Percentiles rank a stretch among this genome's conserved stretches.
Conservation (phyloP, 441 rosid genomes). For the Gossypium schwendimanii region DNA sequence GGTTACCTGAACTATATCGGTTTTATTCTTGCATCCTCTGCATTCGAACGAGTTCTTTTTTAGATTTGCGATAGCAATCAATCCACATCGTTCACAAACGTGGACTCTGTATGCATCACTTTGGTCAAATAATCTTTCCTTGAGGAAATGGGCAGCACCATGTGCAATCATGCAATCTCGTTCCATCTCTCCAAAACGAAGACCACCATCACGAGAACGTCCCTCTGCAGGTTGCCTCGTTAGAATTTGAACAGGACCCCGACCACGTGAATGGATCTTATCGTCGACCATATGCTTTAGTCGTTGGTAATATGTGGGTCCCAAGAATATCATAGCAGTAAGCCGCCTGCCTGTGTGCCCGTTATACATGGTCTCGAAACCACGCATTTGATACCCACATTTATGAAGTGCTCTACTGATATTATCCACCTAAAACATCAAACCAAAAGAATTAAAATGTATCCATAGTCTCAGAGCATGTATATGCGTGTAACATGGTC, state of each 20-base stretch:
- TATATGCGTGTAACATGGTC: not conserved
- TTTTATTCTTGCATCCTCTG: conserved; percentile 95
- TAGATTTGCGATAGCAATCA: conserved; percentile 88
- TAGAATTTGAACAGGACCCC: conserved; percentile 93
- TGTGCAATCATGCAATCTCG: conserved; percentile 98
- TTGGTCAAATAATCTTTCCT: conserved; percentile 92
- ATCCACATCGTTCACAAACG: conserved; percentile 83
- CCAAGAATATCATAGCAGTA: conserved; percentile 86
- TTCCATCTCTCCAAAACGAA: conserved; percentile 97
- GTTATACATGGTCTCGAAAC: conserved; percentile 94
- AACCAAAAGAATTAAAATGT: not conserved
- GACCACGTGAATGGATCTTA: conserved; percentile 95
- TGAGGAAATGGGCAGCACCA: conserved; percentile 87
- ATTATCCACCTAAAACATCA: conserved; percentile 69
- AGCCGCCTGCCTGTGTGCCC: conserved; percentile 95
- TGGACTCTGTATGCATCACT: conserved; percentile 96
- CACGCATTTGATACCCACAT: conserved; percentile 98
- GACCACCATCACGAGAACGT: conserved; percentile 93
- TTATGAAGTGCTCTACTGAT: conserved; percentile 96
- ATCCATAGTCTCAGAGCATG: not conserved
- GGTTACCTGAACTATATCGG: conserved; percentile 79
- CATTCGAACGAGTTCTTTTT: conserved; percentile 89
- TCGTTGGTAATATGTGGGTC: conserved; percentile 95
- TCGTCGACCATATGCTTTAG: conserved; percentile 97
- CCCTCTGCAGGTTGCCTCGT: conserved; percentile 99